These are phyloP conservation scores for Dichotomopilus funicola DNA, from an alignment of 2,329 filamentous ascomycete species.

Conservation along the genomic window DNA sequence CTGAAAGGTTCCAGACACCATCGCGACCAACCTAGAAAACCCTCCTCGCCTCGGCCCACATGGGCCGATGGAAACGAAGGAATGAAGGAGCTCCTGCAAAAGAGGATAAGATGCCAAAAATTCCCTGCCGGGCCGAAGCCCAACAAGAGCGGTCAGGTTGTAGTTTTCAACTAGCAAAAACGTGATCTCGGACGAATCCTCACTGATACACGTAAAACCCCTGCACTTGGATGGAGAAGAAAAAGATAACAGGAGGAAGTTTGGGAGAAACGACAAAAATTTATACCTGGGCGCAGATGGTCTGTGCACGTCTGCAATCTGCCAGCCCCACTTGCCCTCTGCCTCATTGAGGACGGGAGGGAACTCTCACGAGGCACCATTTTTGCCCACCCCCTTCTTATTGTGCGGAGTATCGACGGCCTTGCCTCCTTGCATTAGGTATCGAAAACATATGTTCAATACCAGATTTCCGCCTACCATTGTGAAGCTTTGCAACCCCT, in stretches of 20 bases:
- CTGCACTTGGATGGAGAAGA: constrained; percentile 57
- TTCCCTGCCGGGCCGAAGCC: constrained; percentile 67
- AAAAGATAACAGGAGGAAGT: constrained; percentile 30
- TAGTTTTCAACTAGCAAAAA: constrained; percentile 93
- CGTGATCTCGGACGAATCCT: constrained; percentile 80
- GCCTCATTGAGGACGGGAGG: background rate
- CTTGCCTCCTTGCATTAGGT: too few relatives aligned
- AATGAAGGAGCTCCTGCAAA: constrained; percentile 28
- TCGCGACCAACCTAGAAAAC: background rate
- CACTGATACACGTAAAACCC: constrained; percentile 79
- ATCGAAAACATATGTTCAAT: too few relatives aligned
- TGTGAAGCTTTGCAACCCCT: too few relatives aligned
- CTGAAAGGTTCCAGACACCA: too few relatives aligned
- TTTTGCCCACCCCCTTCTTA: background rate
- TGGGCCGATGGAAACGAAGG: constrained; percentile 43
- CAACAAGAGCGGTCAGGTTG: constrained; percentile 66
- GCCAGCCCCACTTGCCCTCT: background rate
- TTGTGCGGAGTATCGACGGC: too few relatives aligned
- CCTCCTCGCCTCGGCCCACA: constrained; percentile 21
- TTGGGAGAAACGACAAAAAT: background rate
- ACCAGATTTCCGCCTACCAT: too few relatives aligned
- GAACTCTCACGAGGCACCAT: background rate
- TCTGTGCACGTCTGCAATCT: constrained; percentile 19
- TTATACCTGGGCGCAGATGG: constrained; percentile 6
- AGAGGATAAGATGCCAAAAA: constrained; percentile 58